These are phyloP conservation scores for Ananas comosus DNA, from an alignment of 176 grass and related monocot genomes.

Conservation along the genomic window DNA sequence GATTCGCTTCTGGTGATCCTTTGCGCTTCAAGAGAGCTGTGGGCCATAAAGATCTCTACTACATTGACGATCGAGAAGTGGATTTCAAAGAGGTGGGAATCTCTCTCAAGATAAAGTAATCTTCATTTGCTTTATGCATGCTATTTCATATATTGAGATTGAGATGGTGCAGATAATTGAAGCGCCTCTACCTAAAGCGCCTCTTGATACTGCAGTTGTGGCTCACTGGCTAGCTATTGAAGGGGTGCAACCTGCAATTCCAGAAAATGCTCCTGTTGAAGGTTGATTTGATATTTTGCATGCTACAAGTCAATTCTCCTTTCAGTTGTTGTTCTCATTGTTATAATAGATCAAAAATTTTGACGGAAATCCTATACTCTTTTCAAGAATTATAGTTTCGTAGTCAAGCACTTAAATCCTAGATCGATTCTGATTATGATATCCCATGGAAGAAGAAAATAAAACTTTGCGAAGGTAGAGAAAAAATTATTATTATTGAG, in stretches of 20 bases:
- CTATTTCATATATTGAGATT: constrained; percentile 11
- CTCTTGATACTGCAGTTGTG: constrained; percentile 73
- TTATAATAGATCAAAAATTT: background rate
- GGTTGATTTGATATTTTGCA: constrained; percentile 30
- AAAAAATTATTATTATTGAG: too few relatives aligned
- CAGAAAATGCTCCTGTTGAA: constrained; percentile 79
- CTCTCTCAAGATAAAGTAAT: background rate
- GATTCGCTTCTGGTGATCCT: constrained; percentile 86
- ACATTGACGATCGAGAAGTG: constrained; percentile 79
- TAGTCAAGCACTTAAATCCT: background rate
- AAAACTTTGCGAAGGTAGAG: too few relatives aligned
- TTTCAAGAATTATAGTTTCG: background rate
- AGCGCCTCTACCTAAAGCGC: constrained; percentile 72
- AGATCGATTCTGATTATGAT: background rate
- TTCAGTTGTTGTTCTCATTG: background rate
- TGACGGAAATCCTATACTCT: background rate
- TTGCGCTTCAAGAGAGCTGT: constrained; percentile 77
- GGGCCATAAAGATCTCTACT: constrained; percentile 94
- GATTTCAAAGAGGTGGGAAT: constrained; percentile 81
- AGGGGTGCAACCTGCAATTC: constrained; percentile 84
- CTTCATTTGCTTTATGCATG: constrained; percentile 1
- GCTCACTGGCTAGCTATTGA: constrained; percentile 92
- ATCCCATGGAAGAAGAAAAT: background rate
- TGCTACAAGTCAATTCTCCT: constrained; percentile 3
- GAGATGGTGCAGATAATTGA: constrained; percentile 48